Evolutionary conservation across 164 flowering plant genomes (phyloP).

Genomic region (Warburgia ugandensis): DNA sequence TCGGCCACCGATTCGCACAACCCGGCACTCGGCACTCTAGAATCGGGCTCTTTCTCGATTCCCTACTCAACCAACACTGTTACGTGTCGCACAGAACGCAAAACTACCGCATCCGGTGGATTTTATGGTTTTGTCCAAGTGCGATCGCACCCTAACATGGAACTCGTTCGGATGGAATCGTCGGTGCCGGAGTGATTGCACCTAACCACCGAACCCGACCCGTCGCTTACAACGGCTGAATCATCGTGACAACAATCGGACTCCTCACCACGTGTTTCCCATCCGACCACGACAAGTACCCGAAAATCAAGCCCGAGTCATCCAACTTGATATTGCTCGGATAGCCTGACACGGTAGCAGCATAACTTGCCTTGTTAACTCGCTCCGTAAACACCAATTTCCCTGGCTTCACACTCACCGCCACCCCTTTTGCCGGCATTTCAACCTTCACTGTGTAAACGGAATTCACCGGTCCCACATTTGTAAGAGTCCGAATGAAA

Average conservation of each 20-base stretch:
- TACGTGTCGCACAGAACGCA: too few relatives aligned
- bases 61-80: too few relatives aligned
- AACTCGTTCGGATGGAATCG: too few relatives aligned
- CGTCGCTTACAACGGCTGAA: slow-evolving; percentile 38
- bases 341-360: slow-evolving; percentile 48
- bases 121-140: too few relatives aligned
- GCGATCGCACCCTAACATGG: too few relatives aligned
- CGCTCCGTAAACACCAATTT: slow-evolving; percentile 39
- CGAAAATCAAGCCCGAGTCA: slow-evolving; percentile 64
- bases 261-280: slow-evolving; percentile 81
- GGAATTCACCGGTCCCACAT: slow-evolving; percentile 56
- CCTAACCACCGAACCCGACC: slow-evolving; percentile 1
- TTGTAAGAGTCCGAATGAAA: slow-evolving; percentile 56
- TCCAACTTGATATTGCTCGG: slow-evolving; percentile 35
- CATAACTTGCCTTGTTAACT: slow-evolving; percentile 45
- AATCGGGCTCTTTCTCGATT: too few relatives aligned
- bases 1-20: slow-evolving; percentile 1
- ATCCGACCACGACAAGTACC: slow-evolving; percentile 67
- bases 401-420: slow-evolving; percentile 57
- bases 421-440: slow-evolving; percentile 42
- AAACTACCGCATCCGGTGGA: too few relatives aligned
- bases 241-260: slow-evolving; percentile 62
- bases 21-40: too few relatives aligned
- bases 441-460: slow-evolving; percentile 43
- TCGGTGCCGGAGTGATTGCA: too few relatives aligned